Percentiles rank a stretch among this genome's conserved stretches.
phyloP scores from a whole-genome alignment of 2,329 filamentous ascomycete genomes.

The Beauveria bassiana region DNA sequence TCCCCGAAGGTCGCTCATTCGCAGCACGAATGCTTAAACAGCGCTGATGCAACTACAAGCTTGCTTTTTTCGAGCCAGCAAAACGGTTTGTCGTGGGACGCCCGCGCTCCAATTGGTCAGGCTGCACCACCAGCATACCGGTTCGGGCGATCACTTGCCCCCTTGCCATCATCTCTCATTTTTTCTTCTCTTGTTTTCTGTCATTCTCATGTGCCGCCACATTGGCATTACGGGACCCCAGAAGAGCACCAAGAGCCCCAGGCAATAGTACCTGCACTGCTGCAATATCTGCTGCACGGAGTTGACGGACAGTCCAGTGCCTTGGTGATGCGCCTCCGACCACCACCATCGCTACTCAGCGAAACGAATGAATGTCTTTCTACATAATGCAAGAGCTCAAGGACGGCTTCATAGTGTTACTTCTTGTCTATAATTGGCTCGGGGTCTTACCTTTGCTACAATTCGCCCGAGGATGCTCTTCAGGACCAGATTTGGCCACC shows the following conservation, averaged over 20 bases:
- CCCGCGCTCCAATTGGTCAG: conserved; percentile 2
- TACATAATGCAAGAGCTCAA: background rate
- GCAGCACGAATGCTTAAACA: background rate
- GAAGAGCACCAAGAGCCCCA: background rate
- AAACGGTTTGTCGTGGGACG: background rate
- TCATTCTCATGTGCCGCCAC: conserved; percentile 1
- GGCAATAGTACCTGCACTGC: background rate
- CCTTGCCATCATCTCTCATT: conserved; percentile 15
- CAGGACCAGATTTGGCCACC: background rate
- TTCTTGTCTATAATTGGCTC: background rate
- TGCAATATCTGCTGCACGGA: background rate
- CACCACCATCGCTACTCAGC: background rate
- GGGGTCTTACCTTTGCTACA: background rate
- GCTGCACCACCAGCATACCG: conserved; percentile 15
- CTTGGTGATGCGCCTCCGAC: background rate
- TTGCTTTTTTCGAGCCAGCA: conserved; percentile 8
- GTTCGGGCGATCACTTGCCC: conserved; percentile 14
- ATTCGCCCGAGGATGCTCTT: background rate
- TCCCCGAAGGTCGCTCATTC: background rate
- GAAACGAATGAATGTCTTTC: background rate
- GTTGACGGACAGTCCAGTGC: background rate
- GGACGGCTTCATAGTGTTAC: background rate
- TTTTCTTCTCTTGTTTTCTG: conserved; percentile 12
- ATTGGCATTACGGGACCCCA: conserved; percentile 1
- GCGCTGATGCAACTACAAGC: background rate